Conservation (phyloP, 805 yeast genomes). For the Metschnikowia shivogae region DNA sequence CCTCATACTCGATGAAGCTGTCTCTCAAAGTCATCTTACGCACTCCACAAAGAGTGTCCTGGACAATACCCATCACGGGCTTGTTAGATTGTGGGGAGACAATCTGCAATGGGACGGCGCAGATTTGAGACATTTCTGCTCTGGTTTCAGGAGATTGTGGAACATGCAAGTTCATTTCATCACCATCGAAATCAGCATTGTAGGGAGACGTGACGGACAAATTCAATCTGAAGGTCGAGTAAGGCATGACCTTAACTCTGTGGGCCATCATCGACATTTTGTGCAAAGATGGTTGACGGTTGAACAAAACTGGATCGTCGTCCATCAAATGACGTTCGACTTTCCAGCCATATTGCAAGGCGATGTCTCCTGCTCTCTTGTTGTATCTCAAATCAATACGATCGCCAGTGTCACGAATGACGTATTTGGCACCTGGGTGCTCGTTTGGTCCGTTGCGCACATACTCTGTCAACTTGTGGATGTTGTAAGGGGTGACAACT, state of each 20-base stretch:
- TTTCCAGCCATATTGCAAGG: slow-evolving; percentile 97
- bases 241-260: slow-evolving; percentile 97
- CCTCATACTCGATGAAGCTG: slow-evolving; percentile 81
- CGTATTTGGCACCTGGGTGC: slow-evolving; percentile 99
- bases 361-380: slow-evolving; percentile 97
- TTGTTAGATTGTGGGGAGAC: slow-evolving; percentile 98
- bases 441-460: slow-evolving; percentile 98
- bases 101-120: slow-evolving; percentile 97
- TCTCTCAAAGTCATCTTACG: slow-evolving; percentile 95
- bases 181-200: slow-evolving; percentile 99
- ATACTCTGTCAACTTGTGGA: slow-evolving; percentile 84
- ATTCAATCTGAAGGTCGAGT: slow-evolving; percentile 93
- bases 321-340: slow-evolving; percentile 98
- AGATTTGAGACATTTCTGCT: slow-evolving; percentile 89
- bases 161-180: slow-evolving; percentile 98
- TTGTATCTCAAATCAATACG: slow-evolving; percentile 96
- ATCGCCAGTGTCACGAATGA: slow-evolving; percentile 97
- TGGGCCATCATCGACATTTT: slow-evolving; percentile 99
- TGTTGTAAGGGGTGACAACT: slow-evolving; percentile 95
- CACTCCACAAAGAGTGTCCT: slow-evolving; percentile 95
- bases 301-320: slow-evolving; percentile 94
- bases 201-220: slow-evolving; percentile 98
- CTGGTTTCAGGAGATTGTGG: slow-evolving; percentile 98
- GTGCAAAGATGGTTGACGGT: slow-evolving; percentile 98
- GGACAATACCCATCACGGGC: slow-evolving; percentile 99